Evolutionary conservation across 768 basidiomycete genomes (phyloP).

Genomic region (Lepiota brunneoincarnata): DNA sequence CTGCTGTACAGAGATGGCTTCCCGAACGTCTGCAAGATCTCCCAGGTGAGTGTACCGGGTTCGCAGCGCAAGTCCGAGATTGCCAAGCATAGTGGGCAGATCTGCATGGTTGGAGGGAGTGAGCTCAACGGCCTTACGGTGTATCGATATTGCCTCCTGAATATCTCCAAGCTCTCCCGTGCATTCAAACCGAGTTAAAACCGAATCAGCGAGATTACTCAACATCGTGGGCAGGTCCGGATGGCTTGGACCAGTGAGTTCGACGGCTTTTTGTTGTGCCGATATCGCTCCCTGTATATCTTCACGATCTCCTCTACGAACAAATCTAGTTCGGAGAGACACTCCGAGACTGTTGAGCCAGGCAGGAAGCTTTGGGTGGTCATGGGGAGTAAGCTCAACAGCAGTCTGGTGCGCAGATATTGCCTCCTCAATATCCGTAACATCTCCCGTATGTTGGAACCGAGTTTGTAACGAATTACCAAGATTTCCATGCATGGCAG

Average conservation of each 20-base stretch:
- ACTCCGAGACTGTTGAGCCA: not conserved
- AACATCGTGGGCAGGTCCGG: not conserved
- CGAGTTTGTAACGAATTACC: slow-evolving; percentile 10
- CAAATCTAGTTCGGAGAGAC: not conserved
- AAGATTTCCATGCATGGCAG: not conserved
- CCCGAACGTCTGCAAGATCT: slow-evolving; percentile 13
- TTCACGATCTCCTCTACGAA: not conserved
- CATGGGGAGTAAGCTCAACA: not conserved
- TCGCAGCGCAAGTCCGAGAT: slow-evolving; percentile 11
- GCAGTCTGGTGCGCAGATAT: slow-evolving; percentile 11
- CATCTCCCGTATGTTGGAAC: slow-evolving; percentile 13
- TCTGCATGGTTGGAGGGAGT: slow-evolving; percentile 4
- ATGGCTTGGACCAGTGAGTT: not conserved
- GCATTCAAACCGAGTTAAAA: not conserved
- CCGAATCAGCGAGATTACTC: not conserved
- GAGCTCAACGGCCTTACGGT: not conserved
- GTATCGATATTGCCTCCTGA: not conserved
- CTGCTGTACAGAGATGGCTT: not conserved
- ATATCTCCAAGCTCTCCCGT: not conserved
- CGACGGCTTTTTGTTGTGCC: not conserved
- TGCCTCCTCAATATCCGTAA: slow-evolving; percentile 15
- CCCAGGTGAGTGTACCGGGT: not conserved
- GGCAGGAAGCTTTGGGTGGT: not conserved
- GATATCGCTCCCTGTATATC: not conserved
- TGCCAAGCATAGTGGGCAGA: not conserved